Percentiles rank a stretch among this genome's conserved stretches.
Conservation (phyloP, 2,329 filamentous ascomycete genomes). For the Didymella sp. region DNA sequence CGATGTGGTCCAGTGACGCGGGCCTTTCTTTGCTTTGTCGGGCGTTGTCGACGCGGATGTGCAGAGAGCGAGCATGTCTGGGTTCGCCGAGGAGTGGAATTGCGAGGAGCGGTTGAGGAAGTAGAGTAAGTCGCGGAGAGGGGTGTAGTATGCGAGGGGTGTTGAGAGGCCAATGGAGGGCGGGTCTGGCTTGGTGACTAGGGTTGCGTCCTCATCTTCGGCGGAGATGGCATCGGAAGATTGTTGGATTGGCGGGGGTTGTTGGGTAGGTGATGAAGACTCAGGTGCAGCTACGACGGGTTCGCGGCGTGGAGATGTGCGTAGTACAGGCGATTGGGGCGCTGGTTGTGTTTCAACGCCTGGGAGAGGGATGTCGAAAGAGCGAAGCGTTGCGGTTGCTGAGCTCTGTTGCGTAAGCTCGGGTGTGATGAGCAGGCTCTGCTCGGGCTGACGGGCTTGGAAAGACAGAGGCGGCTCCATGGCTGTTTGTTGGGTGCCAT, state of each 20-base stretch:
- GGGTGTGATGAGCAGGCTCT: slow-evolving; percentile 46
- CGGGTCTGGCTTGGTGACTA: slow-evolving; percentile 1
- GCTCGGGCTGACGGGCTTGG: slow-evolving; percentile 32
- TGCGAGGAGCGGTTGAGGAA: slow-evolving; percentile 51
- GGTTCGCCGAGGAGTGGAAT: slow-evolving; percentile 41
- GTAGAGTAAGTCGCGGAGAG: slow-evolving; percentile 50
- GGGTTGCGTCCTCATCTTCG: slow-evolving; percentile 11
- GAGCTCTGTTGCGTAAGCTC: slow-evolving; percentile 47
- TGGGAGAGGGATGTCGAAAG: slow-evolving; percentile 30
- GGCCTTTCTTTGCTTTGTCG: slow-evolving; percentile 51
- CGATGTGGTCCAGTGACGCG: slow-evolving; percentile 54
- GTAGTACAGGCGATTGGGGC: neutral
- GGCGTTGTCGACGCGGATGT: slow-evolving; percentile 43
- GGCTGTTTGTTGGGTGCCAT: slow-evolving; percentile 36
- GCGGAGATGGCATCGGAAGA: slow-evolving; percentile 19
- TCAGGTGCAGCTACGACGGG: slow-evolving; percentile 14
- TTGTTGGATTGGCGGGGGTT: slow-evolving; percentile 10
- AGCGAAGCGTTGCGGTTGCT: slow-evolving; percentile 19
- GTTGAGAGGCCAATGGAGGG: slow-evolving; percentile 52
- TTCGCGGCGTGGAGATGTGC: slow-evolving; percentile 22
- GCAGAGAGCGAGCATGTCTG: slow-evolving; percentile 57
- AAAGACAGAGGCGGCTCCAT: slow-evolving; percentile 25
- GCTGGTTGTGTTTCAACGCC: slow-evolving; percentile 19
- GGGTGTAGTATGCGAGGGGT: slow-evolving; percentile 54
- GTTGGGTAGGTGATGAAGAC: slow-evolving; percentile 18